Percentiles rank a stretch among this genome's conserved stretches.
phyloP scores from a whole-genome alignment of 108 stramenopile genomes.

The Pelagomonas calceolata region DNA sequence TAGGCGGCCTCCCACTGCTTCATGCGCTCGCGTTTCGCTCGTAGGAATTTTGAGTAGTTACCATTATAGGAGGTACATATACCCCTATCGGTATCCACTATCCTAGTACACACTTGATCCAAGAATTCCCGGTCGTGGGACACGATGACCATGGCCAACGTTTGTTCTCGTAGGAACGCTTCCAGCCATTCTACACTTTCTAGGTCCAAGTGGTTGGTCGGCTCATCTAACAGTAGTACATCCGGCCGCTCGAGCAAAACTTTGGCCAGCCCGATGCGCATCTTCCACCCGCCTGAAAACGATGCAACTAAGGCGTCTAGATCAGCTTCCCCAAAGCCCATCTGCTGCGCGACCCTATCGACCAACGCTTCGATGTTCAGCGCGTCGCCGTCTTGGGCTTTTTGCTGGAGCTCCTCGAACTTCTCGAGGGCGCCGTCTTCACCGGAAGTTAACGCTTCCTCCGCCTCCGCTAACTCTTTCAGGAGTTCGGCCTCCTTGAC shows the following conservation, averaged over 20 bases:
- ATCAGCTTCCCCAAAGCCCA: conserved; percentile 84
- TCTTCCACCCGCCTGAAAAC: conserved; percentile 95
- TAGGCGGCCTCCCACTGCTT: conserved; percentile 85
- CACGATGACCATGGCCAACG: conserved; percentile 89
- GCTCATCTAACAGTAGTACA: conserved; percentile 76
- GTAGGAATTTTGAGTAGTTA: conserved; percentile 83
- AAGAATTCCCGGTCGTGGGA: conserved; percentile 97
- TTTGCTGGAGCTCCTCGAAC: conserved; percentile 12
- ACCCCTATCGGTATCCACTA: conserved; percentile 87
- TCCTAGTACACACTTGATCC: conserved; percentile 89
- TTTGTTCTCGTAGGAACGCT: conserved; percentile 72
- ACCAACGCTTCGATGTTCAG: conserved; percentile 65
- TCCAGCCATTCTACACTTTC: conserved; percentile 95
- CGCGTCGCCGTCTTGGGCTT: conserved; percentile 40
- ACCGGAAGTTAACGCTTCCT: background rate
- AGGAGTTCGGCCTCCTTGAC: conserved; percentile 69
- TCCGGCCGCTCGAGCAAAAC: conserved; percentile 83
- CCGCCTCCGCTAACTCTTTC: conserved; percentile 21
- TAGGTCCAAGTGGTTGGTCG: conserved; percentile 71
- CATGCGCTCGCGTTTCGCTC: conserved; percentile 68
- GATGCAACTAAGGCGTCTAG: conserved; percentile 65
- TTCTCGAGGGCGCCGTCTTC: background rate
- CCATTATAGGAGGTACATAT: conserved; percentile 77
- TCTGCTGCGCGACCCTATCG: conserved; percentile 80
- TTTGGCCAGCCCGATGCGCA: conserved; percentile 95